Evolutionary conservation across 2,329 filamentous ascomycete genomes (phyloP).

Genomic region (Metarhizium guizhouense): DNA sequence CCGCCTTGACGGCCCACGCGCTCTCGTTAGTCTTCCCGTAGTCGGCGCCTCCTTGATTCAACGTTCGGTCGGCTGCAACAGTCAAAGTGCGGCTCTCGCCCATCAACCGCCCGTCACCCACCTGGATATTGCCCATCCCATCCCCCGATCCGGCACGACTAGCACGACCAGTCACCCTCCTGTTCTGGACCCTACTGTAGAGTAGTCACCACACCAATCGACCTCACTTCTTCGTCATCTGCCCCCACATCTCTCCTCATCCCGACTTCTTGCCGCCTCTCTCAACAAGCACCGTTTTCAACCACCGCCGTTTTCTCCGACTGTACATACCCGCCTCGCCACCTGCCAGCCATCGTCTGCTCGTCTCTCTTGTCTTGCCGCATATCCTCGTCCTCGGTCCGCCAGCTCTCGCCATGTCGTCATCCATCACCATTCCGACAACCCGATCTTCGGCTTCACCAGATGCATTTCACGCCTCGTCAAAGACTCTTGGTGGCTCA

Average conservation of each 20-base stretch:
- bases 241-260: neutral
- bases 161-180: neutral
- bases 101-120: neutral
- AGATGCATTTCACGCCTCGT: slow-evolving; percentile 26
- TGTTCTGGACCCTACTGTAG: too few relatives aligned
- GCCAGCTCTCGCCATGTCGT: slow-evolving; percentile 42
- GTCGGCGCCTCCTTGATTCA: slow-evolving; percentile 3
- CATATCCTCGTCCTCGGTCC: neutral
- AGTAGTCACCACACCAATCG: neutral
- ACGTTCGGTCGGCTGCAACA: neutral
- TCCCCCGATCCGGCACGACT: neutral
- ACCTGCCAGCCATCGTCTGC: neutral
- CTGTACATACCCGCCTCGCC: neutral
- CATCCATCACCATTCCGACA: slow-evolving; percentile 60
- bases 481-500: slow-evolving; percentile 39
- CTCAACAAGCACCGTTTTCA: neutral
- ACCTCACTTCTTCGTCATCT: neutral
- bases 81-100: neutral
- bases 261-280: neutral
- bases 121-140: neutral
- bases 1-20: neutral
- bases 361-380: neutral
- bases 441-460: slow-evolving; percentile 25
- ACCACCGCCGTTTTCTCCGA: neutral
- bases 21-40: slow-evolving; percentile 3